Base-by-base conservation (phyloP, 2,329 filamentous ascomycete genomes). In the Calonectria ilicicola region DNA sequence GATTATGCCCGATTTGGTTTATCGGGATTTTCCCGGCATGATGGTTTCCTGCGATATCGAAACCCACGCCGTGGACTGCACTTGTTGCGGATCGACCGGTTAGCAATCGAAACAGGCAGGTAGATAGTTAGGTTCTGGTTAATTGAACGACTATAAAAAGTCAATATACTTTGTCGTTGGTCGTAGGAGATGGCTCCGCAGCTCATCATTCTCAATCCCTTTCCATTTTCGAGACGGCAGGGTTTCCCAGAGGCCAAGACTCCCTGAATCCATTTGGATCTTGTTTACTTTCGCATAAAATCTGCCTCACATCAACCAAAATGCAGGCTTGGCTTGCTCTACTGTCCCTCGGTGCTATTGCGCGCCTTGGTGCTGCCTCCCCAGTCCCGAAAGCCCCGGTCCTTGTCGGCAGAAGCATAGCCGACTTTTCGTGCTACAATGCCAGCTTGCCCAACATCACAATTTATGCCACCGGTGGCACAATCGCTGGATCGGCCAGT, bases 381-480 rank as follows among this genome's bases (percentile, higher is more conserved):
- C 53, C 53, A 27, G 21, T 60, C 14, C 53, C n/a, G 32, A 40
- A 17, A 40, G 2, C 29, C 53, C 53, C 53, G 35, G 53, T 38
- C 9, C 53, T 60, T 5, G 21, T 26, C 14, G 9, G 15, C 14
- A 60, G 53, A 60, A 40, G 32, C 23, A 65, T 74, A 7, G 58
- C 71, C 23, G 76, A 75, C n/a, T 80, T 80, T 72, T 73, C 77
- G 67, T 80, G 78, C 67, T 67, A 78, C 76, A 75, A 70, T 51
- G 69, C 76, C 5, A 75, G 70, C 63, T 84, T 90, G 0, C 89
- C 88, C 10, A 90, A 90, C 76, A 83, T 91, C 65, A 90, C 88
- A 71, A 89, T 91, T 72, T 90, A 89, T 74, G 87, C 86, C 5
- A 90, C 87, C 4, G 90, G 90, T 17, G 90, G 90, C 42, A 92